These are phyloP conservation scores for Nicotiana sylvestris DNA, from an alignment of 257 asterid species.

Conservation along the genomic window DNA sequence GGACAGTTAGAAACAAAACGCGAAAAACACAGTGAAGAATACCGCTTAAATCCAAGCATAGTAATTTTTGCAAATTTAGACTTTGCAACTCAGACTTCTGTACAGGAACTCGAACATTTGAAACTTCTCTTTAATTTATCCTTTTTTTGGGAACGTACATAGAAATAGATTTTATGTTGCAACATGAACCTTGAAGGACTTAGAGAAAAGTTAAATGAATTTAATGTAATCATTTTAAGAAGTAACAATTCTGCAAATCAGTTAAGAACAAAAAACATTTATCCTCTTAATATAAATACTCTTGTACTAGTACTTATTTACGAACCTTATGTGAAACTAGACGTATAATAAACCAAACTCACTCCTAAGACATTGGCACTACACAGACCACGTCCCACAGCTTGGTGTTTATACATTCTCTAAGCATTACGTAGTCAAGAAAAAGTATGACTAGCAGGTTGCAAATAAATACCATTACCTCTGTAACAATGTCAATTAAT, in stretches of 20 bases:
- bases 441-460: neutral
- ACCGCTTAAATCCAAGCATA: neutral
- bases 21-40: neutral
- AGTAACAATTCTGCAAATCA: no score
- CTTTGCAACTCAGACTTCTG: slow-evolving; percentile 19
- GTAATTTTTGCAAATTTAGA: neutral
- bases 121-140: no score
- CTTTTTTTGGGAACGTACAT: no score
- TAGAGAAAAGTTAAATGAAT: no score
- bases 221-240: no score
- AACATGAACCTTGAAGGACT: no score
- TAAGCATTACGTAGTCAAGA: neutral
- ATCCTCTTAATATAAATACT: no score
- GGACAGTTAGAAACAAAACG: neutral
- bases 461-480: neutral
- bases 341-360: no score
- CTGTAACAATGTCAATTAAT: neutral
- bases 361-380: neutral
- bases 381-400: neutral
- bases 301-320: no score
- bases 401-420: neutral
- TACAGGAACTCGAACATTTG: slow-evolving; percentile 26
- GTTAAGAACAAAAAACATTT: no score
- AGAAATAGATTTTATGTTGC: no score
- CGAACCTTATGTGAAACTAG: neutral